These are phyloP conservation scores for Pichia kudriavzevii DNA, from an alignment of 1,139 yeast genomes.

Conservation along the genomic window DNA sequence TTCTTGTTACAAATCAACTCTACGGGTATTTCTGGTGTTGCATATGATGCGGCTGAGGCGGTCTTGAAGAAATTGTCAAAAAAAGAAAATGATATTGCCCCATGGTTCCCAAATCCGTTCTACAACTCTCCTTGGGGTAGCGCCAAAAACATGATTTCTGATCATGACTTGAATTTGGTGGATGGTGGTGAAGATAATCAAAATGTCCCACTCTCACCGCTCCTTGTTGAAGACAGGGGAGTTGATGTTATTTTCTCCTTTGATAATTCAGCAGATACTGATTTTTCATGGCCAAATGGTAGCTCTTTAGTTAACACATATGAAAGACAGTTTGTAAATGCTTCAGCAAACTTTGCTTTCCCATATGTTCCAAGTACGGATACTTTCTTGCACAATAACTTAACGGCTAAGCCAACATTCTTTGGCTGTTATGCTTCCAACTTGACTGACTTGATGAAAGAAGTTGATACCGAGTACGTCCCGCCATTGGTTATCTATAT, in stretches of 20 bases:
- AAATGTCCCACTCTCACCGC: slow-evolving; percentile 71
- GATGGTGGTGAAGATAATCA: slow-evolving; percentile 88
- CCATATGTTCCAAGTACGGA: slow-evolving; percentile 79
- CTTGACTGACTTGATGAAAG: slow-evolving; percentile 41
- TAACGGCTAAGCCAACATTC: slow-evolving; percentile 65
- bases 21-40: slow-evolving; percentile 41
- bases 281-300: slow-evolving; percentile 69
- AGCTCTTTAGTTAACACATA: slow-evolving; percentile 59
- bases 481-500: slow-evolving; percentile 78
- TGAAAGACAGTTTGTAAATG: slow-evolving; percentile 49
- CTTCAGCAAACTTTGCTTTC: slow-evolving; percentile 61
- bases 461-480: slow-evolving; percentile 28
- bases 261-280: slow-evolving; percentile 81
- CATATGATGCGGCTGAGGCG: slow-evolving; percentile 38
- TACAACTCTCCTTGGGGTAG: slow-evolving; percentile 40
- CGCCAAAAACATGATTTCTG: slow-evolving; percentile 33
- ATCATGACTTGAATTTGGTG: slow-evolving; percentile 52
- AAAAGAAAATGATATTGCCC: slow-evolving; percentile 33
- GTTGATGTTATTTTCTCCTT: slow-evolving; percentile 75
- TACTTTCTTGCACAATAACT: slow-evolving; percentile 54
- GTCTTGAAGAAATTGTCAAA: slow-evolving; percentile 41
- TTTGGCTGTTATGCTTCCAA: slow-evolving; percentile 79
- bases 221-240: slow-evolving; percentile 61
- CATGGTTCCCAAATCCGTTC: slow-evolving; percentile 46
- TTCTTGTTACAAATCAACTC: slow-evolving; percentile 54